Conservation (phyloP, 176 grass and related monocot species). For the Puccinellia tenuiflora region DNA sequence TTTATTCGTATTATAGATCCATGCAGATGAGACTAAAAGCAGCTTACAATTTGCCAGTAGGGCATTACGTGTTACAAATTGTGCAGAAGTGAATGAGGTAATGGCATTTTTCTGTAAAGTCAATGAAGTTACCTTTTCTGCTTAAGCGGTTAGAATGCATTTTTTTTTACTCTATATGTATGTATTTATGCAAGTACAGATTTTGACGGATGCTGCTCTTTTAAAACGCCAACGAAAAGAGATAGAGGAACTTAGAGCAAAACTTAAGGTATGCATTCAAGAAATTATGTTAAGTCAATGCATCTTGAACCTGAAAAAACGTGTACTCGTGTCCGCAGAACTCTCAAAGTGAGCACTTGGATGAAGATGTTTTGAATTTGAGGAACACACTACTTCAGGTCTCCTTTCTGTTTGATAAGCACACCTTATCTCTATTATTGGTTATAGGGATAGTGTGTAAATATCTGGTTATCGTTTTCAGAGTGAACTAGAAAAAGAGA, state of each 20-base stretch:
- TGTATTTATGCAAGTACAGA: slow-evolving; percentile 43
- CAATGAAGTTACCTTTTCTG: slow-evolving; percentile 5
- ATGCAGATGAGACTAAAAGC: slow-evolving; percentile 93
- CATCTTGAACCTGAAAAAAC: slow-evolving; percentile 8
- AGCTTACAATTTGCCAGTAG: slow-evolving; percentile 88
- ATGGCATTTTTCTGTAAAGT: not conserved
- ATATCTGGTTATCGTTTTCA: slow-evolving; percentile 27
- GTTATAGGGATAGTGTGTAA: not conserved
- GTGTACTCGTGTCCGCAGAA: slow-evolving; percentile 43
- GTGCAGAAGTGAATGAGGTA: slow-evolving; percentile 88
- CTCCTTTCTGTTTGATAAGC: slow-evolving; percentile 30
- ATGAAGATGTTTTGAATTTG: slow-evolving; percentile 84
- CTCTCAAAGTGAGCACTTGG: slow-evolving; percentile 90
- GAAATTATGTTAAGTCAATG: slow-evolving; percentile 2
- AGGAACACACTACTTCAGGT: slow-evolving; percentile 91
- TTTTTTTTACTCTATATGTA: slow-evolving; percentile 18
- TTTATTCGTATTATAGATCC: slow-evolving; percentile 48
- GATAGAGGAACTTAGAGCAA: slow-evolving; percentile 89
- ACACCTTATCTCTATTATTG: slow-evolving; percentile 10
- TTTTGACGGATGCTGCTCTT: slow-evolving; percentile 94
- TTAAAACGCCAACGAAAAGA: slow-evolving; percentile 88
- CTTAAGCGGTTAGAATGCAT: not conserved
- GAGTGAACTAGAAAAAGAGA: slow-evolving; percentile 97
- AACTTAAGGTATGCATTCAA: slow-evolving; percentile 48
- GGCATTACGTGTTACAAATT: slow-evolving; percentile 90